phyloP scores from a whole-genome alignment of 176 grass and related monocot species.

The Secale cereale region DNA sequence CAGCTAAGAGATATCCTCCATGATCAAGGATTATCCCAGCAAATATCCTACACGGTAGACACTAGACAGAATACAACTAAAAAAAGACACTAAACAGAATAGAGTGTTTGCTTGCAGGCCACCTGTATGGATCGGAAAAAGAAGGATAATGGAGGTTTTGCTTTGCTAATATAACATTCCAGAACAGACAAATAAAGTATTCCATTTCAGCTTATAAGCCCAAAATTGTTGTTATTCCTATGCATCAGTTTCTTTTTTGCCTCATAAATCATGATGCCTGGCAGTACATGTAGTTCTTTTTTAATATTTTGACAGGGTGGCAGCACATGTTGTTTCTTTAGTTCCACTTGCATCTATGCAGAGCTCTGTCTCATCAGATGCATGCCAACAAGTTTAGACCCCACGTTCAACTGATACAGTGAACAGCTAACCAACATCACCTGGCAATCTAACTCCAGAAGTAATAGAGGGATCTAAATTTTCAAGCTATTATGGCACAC shows the following conservation, averaged over 20 bases:
- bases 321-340: neutral
- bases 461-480: neutral
- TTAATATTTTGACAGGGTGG: neutral
- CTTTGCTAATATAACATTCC: neutral
- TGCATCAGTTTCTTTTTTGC: neutral
- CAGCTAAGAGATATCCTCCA: neutral
- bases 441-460: neutral
- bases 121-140: neutral
- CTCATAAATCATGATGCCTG: neutral
- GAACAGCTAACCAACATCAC: neutral
- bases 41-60: neutral
- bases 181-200: neutral
- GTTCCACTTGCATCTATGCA: neutral
- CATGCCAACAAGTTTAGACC: neutral
- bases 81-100: too few species aligned
- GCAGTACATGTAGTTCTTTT: neutral
- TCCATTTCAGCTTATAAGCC: neutral
- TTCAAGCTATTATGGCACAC: neutral
- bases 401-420: neutral
- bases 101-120: neutral
- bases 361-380: neutral
- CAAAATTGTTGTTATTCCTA: neutral
- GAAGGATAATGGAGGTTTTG: neutral
- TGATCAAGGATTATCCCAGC: neutral
- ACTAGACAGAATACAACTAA: neutral